Conservation (phyloP, 257 asterid species). For the Linaria vulgaris region DNA sequence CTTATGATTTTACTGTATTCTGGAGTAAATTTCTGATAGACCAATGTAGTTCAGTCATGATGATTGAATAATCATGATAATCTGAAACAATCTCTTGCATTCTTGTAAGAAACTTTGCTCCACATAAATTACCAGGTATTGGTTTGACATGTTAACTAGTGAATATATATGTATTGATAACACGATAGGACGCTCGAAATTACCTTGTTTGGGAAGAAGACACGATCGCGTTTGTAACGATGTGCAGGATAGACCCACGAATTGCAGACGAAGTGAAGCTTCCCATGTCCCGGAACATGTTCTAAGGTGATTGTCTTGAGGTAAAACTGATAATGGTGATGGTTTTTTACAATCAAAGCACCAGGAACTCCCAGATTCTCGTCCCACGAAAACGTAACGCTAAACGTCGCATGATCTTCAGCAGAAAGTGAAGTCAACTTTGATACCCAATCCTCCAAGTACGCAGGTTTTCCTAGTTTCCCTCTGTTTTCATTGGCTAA, state of each 20-base stretch:
- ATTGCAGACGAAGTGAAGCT: constrained; percentile 64
- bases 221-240: constrained; percentile 58
- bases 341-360: constrained; percentile 63
- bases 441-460: constrained; percentile 63
- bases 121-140: not conserved
- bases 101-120: not conserved
- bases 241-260: constrained; percentile 84
- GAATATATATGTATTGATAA: not conserved
- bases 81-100: not conserved
- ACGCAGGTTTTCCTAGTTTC: constrained; percentile 64
- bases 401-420: constrained; percentile 45
- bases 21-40: not conserved
- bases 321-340: constrained; percentile 71
- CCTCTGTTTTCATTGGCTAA: constrained; percentile 53
- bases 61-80: not conserved
- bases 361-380: constrained; percentile 71
- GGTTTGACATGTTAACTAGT: not conserved
- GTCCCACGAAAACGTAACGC: constrained; percentile 62
- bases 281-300: constrained; percentile 65
- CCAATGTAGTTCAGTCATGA: not conserved
- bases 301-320: constrained; percentile 62
- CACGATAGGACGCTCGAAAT: not conserved
- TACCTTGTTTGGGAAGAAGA: constrained; percentile 82
- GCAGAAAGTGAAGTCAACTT: constrained; percentile 59
- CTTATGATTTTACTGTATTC: too few species aligned